Base-by-base conservation (phyloP, 768 basidiomycete species). In the Pleurotus salmoneostramineus region DNA sequence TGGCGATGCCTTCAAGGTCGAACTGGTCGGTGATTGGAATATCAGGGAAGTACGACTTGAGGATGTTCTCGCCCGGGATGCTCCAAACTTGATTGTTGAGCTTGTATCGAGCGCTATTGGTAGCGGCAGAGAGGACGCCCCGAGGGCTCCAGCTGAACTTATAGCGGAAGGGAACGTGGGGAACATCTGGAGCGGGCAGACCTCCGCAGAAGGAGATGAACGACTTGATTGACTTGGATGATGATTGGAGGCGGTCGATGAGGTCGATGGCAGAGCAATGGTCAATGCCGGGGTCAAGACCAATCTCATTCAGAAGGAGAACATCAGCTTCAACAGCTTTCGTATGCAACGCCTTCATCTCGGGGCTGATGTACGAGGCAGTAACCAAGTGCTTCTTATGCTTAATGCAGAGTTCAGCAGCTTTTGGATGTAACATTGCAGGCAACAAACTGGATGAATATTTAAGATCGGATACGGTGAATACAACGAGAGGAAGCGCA, bases 181-280 rank as follows among this genome's bases (percentile, higher is more conserved):
- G 64, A 6, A 77, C 77, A 44, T 89, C 89, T 0, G 91, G 91
- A 0, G 88, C 87, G 0, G 95, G 95, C 3, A 98, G 76, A 1
- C 95, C 95, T 1, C 95, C 95, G 57, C 95, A 98, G 77, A 95
- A 95, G 0, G 92, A 94, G 1, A 84, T 84, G 69, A 96, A 97
- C 0, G 89, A 87, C 0, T 79, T 66, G 7, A 93, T 77, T 11
- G 74, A 68, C 68, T 84, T 88, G 17, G 77, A 78, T 62, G 83
- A 70, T 6, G 70, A 64, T 37, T 75, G 75, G 3, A 89, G 71
- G 31, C 75, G 72, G 17, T 75, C 72, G 33, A 95, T 70, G 12
- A 96, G 74, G 0, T 85, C 81, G 64, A 93, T 80, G 0, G 93
- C 94, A 8, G 91, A 91, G 68, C 90, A 87, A 65, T 95, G 93